These are phyloP conservation scores for Dioscorea alata DNA, from an alignment of 106 monocot species.

Conservation along the genomic window DNA sequence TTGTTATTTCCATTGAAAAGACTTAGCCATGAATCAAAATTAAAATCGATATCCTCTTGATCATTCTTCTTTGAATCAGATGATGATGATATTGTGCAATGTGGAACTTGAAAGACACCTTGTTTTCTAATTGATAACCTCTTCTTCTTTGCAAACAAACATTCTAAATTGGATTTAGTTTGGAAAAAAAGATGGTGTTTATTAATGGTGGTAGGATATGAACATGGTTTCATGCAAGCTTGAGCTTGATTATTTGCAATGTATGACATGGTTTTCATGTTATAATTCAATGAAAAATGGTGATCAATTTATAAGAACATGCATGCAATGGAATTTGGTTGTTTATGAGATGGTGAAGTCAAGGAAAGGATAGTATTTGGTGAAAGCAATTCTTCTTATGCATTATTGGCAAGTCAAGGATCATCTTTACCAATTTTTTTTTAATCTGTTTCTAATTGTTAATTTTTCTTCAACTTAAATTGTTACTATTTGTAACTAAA, in stretches of 20 bases:
- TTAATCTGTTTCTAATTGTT: not conserved
- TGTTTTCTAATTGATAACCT: too few species aligned
- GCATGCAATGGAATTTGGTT: not conserved
- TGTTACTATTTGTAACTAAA: not conserved
- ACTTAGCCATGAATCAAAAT: not conserved
- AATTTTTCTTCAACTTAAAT: not conserved
- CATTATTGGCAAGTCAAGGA: conserved; percentile 14
- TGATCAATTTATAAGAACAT: not conserved
- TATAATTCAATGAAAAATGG: too few species aligned
- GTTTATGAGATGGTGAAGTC: not conserved
- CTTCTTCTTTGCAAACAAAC: not conserved
- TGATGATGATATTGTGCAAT: not conserved
- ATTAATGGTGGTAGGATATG: not conserved
- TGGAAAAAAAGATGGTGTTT: not conserved
- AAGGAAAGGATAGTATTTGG: conserved; percentile 26
- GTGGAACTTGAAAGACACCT: not conserved
- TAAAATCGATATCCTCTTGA: not conserved
- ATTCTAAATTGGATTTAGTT: not conserved
- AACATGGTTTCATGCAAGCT: too few species aligned
- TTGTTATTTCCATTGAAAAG: not conserved
- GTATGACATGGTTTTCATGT: not conserved
- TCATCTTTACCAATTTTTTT: not conserved
- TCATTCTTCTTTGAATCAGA: not conserved
- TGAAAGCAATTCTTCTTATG: conserved; percentile 16
- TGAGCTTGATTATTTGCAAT: not conserved